These are phyloP conservation scores for Metschnikowia koreensis DNA, from an alignment of 805 yeast species.

Conservation along the genomic window DNA sequence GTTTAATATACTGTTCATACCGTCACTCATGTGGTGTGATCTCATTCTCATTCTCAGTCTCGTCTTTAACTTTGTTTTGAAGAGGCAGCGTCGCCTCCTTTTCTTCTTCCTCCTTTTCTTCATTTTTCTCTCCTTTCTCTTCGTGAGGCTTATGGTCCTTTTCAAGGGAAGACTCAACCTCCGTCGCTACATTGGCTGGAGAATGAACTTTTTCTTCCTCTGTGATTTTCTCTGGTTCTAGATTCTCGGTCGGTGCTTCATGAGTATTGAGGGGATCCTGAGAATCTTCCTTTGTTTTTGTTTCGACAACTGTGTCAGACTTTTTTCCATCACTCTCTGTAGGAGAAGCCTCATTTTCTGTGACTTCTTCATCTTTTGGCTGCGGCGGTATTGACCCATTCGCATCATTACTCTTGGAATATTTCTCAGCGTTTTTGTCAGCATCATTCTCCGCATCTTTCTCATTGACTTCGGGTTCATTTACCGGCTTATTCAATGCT, in stretches of 20 bases:
- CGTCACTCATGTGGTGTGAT: neutral
- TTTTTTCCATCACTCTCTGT: too few species aligned
- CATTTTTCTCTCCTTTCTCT: neutral
- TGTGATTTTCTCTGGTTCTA: neutral
- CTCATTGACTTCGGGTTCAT: neutral
- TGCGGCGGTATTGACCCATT: too few species aligned
- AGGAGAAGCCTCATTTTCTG: too few species aligned
- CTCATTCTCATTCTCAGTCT: neutral
- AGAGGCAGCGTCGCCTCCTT: neutral
- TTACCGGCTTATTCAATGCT: neutral
- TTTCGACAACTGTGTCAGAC: too few species aligned
- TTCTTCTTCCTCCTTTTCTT: neutral
- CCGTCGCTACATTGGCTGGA: neutral
- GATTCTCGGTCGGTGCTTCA: too few species aligned
- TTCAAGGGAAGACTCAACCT: neutral
- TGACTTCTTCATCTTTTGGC: too few species aligned
- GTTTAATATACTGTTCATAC: neutral
- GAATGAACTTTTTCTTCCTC: neutral
- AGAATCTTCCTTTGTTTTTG: too few species aligned
- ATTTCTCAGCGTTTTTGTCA: neutral
- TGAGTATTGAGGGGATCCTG: too few species aligned
- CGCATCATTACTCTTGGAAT: too few species aligned
- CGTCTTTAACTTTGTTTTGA: neutral
- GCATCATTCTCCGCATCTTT: neutral
- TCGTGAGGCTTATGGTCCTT: neutral